phyloP scores from a whole-genome alignment of 345 rosid species.

The Eucalyptus sp. region DNA sequence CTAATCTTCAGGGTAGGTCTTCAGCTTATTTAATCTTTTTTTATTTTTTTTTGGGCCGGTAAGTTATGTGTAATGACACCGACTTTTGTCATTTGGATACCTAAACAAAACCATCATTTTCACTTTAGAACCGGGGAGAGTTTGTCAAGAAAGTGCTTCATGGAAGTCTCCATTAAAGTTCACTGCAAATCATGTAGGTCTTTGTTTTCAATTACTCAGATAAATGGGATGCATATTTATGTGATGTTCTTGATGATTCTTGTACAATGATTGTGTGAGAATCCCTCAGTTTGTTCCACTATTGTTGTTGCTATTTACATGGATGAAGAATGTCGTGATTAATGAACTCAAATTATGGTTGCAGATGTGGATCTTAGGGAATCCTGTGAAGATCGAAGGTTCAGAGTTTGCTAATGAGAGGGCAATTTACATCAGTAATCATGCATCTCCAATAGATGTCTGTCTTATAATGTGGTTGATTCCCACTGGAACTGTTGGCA shows the following conservation, averaged over 20 bases:
- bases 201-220: not conserved
- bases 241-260: not conserved
- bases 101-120: not conserved
- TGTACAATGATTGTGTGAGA: not conserved
- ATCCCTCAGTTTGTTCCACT: not conserved
- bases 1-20: not conserved
- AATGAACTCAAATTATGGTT: not conserved
- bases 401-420: slow-evolving; percentile 17
- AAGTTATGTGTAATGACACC: not conserved
- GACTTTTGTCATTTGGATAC: not conserved
- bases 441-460: slow-evolving; percentile 41
- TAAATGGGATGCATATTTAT: not conserved
- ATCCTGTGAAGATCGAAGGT: slow-evolving; percentile 34
- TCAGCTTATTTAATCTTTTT: not conserved
- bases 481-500: slow-evolving; percentile 39
- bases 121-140: not conserved
- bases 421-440: slow-evolving; percentile 44
- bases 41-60: not conserved
- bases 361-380: slow-evolving; percentile 54
- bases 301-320: not conserved
- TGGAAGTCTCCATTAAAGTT: not conserved
- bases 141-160: not conserved
- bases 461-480: slow-evolving; percentile 41
- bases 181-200: not conserved
- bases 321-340: not conserved